Evolutionary conservation across 1,139 yeast genomes (phyloP), one percentile per base, ranked within the genome.

Genomic region (Casaregolazyma lundiana): DNA sequence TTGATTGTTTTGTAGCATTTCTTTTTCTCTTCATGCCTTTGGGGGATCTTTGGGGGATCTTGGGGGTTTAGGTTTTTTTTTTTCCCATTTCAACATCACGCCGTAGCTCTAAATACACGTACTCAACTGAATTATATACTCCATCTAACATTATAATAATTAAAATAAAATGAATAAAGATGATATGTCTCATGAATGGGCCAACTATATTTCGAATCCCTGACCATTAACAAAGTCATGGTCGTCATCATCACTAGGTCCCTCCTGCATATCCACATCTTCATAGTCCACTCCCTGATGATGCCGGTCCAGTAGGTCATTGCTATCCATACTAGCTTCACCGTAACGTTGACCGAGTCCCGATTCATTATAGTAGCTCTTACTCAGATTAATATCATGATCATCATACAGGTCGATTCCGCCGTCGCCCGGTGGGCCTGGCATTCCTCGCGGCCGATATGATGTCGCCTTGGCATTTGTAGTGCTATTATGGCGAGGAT

Each of bases 201-300:
- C 13, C 19, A n/a, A 2, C 64, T 65, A 86, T 59, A 88, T 75
- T 65, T 88, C 96, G 65, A 88, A 87, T 58, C 65, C 66, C 50
- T 88, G 84, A 21, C 96, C 96, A 62, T 85, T 87, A 45, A 88
- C 94, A 67, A 86, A 88, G 63, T 85, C 94, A 60, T 85, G 92
- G 57, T 78, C 83, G 45, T 65, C 67, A 78, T 75, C 60, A 44
- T 81, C 86, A 26, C n/a, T n/a, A n/a, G n/a, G n/a, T n/a, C n/a
- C n/a, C n/a, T 26, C 32, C 54, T 84, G 89, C 52, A 84, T 84
- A 6, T 80, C 94, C 60, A 84, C 90, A 63, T 85, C 94, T 55
- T 81, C 90, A 0, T 41, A 51, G 22, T 40, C 42, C 36, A 38
- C 18, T n/a, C 92, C 85, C 32, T 90, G 92, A 49, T 90, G 89